Base-by-base conservation (phyloP, 2,329 filamentous ascomycete species). In the Epichloe uncinata region DNA sequence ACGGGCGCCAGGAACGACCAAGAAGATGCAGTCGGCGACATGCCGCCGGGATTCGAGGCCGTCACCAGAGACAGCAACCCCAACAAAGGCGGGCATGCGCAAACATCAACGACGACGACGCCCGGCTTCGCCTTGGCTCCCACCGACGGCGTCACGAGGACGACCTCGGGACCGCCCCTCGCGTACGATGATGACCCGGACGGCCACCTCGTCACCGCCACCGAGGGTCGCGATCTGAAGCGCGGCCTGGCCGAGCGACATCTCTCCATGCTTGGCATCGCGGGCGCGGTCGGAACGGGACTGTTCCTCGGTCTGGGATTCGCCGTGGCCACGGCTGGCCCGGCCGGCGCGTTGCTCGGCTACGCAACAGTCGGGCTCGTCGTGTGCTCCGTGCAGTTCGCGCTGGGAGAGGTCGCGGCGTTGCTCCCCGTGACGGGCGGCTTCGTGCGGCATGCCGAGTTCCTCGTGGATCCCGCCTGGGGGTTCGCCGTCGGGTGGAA, bases 241-340 rank as follows among this genome's bases (percentile, higher is more conserved):
- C 70, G 72, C 52, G 69, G 69, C 18, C 56, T 59, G 18, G 38
- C 52, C 5, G 55, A 58, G 49, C 57, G 57, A 69, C 78, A 81
- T 61, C 67, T 82, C 53, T 76, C 78, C 55, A 80, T 81, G 76
- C 71, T 81, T 53, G 78, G 75, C 56, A 79, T 82, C 50, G 77
- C 77, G 47, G 78, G 78, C 48, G 74, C 77, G 52, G 80, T 81
- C 52, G 77, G 78, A 55, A 79, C 78, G 45, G 77, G 78, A 49
- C 70, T 81, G 46, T 81, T 81, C 60, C 74, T 81, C 37, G 75
- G 77, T 16, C 73, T 78, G 35, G 77, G 78, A 55, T 62, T 66
- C 51, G 74, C 77, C 16, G 71, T 81, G 22, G 65, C 69, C 54
- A 72, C 63, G 20, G 77, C 72, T 57, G 73, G 72, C 1, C 73